Base-by-base conservation (phyloP, 2,329 filamentous ascomycete genomes). In the Botrytis fabae region DNA sequence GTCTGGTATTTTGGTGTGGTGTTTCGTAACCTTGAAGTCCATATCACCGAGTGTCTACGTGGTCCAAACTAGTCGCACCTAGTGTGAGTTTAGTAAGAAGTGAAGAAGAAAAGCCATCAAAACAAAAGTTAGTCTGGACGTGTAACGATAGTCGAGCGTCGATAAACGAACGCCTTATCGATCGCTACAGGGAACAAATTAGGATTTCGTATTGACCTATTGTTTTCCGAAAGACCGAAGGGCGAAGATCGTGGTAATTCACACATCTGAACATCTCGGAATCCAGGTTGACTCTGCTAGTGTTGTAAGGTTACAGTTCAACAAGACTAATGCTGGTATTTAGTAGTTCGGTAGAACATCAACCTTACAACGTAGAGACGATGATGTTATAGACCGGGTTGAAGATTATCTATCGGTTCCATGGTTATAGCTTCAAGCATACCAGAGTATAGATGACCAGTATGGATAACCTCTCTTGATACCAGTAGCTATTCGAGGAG, bases 101-200 rank as follows among this genome's bases (percentile, higher is more conserved):
- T 18, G 48, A 46, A 51, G 38, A n/a, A 54, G 25, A n/a, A 54
- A 54, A 16, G 48, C n/a, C 1, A 57, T 28, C n/a, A 28, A 32
- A 57, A 28, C n/a, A 28, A 32, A 57, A 28, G 6, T 32, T 57
- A 57, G 51, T n/a, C 32, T 57, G 51, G n/a, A 28, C n/a, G n/a
- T 57, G 51, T 32, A 57, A 57, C n/a, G 51, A 57, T 18, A 57
- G 51, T 57, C 51, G 51, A 57, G 51, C n/a, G 51, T 28, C 51
- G 51, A 57, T 57, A 57, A 57, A 57, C 51, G 51, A 57, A 57
- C 51, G 51, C n/a, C 51, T 57, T 57, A 57, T 57, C 51, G 51
- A 57, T 57, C 51, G 51, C 51, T 57, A 57, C 51, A 57, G 51
- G 51, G 51, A 57, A 57, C 7, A 57, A 28, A 28, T 28, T 57